phyloP scores from a whole-genome alignment of 1,139 yeast species.

The Candida dubliniensis region DNA sequence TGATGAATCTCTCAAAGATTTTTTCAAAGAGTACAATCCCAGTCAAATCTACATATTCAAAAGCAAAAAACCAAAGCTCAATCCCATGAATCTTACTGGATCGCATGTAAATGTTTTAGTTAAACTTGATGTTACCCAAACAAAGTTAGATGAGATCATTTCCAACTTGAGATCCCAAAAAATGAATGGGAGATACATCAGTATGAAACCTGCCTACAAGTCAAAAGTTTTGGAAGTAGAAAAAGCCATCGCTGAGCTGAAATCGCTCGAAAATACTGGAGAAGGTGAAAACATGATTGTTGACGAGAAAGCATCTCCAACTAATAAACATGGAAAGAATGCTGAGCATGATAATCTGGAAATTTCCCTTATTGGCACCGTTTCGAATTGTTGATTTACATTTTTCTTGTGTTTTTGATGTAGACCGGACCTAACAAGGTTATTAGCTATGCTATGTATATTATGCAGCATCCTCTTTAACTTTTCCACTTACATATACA shows the following conservation, averaged over 20 bases:
- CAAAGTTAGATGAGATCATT: conserved; percentile 44
- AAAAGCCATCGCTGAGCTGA: conserved; percentile 24
- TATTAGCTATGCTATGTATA: too few species aligned
- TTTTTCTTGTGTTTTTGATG: too few species aligned
- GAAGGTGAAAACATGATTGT: not conserved
- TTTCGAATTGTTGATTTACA: too few species aligned
- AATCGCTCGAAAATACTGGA: conserved; percentile 1
- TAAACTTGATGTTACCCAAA: conserved; percentile 43
- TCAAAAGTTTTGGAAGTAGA: conserved; percentile 44
- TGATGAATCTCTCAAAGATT: conserved; percentile 43
- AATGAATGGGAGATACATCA: conserved; percentile 34
- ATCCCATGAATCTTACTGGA: conserved; percentile 15
- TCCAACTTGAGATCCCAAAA: conserved; percentile 27
- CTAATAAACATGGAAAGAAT: not conserved
- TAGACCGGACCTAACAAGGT: too few species aligned
- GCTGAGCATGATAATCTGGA: not conserved
- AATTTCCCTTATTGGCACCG: too few species aligned
- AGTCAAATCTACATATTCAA: conserved; percentile 48
- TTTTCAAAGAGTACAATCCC: conserved; percentile 47
- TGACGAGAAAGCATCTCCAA: not conserved
- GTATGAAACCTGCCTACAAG: conserved; percentile 39
- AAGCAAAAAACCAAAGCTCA: conserved; percentile 19
- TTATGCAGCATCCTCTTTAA: not conserved
- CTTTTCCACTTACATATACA: not conserved
- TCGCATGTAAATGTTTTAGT: conserved; percentile 53